Evolutionary conservation across 768 basidiomycete genomes (phyloP).

Genomic region (Mycena rosella): DNA sequence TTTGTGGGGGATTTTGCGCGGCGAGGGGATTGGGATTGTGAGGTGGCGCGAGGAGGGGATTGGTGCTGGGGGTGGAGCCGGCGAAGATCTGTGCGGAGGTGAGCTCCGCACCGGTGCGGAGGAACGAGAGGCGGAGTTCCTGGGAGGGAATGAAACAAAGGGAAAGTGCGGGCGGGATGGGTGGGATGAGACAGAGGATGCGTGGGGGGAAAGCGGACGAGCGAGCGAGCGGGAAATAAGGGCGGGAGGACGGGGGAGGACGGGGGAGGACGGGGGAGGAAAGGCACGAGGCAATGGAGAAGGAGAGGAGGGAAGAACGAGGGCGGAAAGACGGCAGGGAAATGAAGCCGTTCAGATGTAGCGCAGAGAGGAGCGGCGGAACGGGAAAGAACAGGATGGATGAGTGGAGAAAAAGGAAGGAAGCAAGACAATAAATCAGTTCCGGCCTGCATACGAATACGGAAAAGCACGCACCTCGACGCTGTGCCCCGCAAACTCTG

Average conservation of each 20-base stretch:
- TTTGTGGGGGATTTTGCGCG: too few relatives aligned
- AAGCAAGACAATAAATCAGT: too few relatives aligned
- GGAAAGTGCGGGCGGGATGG: not conserved
- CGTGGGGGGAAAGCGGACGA: not conserved
- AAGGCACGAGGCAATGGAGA: too few relatives aligned
- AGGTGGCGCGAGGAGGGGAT: not conserved
- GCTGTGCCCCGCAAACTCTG: slow-evolving; percentile 53
- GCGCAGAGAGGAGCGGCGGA: not conserved
- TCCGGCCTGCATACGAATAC: not conserved
- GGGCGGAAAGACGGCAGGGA: too few relatives aligned
- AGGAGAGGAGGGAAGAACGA: too few relatives aligned
- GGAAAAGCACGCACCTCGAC: slow-evolving; percentile 50
- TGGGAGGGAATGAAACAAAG: slow-evolving; percentile 27
- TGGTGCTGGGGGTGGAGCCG: not conserved
- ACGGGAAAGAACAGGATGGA: not conserved
- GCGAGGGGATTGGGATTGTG: not conserved
- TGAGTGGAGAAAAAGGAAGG: not conserved
- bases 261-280: too few relatives aligned
- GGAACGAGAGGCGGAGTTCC: slow-evolving; percentile 58
- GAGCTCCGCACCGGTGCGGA: slow-evolving; percentile 44
- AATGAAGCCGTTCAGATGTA: too few relatives aligned
- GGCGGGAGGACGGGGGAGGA: too few relatives aligned
- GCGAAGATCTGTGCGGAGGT: slow-evolving; percentile 34
- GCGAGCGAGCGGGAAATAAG: too few relatives aligned
- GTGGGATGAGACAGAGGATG: not conserved